Conservation (phyloP, 1,139 yeast genomes). For the Candida labiduridarum region DNA sequence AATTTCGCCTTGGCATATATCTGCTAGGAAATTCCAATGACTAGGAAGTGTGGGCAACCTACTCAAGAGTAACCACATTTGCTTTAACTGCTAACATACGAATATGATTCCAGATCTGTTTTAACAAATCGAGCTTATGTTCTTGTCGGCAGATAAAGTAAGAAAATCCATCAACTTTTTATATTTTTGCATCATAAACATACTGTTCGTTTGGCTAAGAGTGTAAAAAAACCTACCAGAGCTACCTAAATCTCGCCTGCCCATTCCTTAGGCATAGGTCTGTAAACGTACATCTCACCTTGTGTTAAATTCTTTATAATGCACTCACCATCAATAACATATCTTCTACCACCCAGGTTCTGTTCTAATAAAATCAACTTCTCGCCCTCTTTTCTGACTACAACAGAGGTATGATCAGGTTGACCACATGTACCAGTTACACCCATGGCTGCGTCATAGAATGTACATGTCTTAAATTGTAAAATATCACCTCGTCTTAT, state of each 20-base stretch:
- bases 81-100: no score
- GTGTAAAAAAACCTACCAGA: neutral
- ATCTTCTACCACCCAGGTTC: conserved; percentile 54
- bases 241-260: conserved; percentile 28
- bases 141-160: no score
- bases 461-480: conserved; percentile 45
- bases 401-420: conserved; percentile 72
- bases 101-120: no score
- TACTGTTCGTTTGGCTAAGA: neutral
- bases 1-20: neutral
- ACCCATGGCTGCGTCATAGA: conserved; percentile 35
- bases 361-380: conserved; percentile 57
- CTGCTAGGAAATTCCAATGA: no score
- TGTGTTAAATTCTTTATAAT: conserved; percentile 43
- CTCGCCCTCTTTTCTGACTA: conserved; percentile 37
- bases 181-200: neutral
- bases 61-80: no score
- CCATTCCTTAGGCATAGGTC: conserved; percentile 62
- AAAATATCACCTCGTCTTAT: conserved; percentile 46
- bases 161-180: neutral
- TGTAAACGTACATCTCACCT: conserved; percentile 54
- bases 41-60: no score
- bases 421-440: conserved; percentile 46
- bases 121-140: no score
- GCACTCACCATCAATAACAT: conserved; percentile 50